Base-by-base conservation (phyloP, 225 moss, liverwort and hornwort genomes). In the Rhytidiadelphus loreus region DNA sequence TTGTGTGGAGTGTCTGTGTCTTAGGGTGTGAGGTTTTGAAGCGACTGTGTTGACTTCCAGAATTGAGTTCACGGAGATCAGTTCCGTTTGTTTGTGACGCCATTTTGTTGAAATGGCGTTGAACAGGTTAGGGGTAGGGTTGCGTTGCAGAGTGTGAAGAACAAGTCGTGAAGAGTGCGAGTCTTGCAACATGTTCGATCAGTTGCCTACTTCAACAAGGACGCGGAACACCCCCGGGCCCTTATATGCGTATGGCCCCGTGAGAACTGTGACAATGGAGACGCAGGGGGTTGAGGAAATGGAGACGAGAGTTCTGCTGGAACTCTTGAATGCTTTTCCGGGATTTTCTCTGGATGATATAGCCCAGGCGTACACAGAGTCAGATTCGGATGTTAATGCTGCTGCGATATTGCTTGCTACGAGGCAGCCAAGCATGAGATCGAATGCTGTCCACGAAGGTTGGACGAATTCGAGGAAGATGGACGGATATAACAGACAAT, bases 371-470 rank as follows among this genome's bases (percentile, higher is more conserved):
- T 94, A 90, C 44, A 92, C 89, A 56, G 92, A 89, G 20, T 92
- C 93, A 29, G 41, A 87, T 14, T 86, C 87, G 39, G 90, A 97
- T 89, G 89, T 65, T 9, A 90, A 97, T 89, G 88, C 52, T 35
- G 94, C 97, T 30, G 96, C 92, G 44, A 95, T 92, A 69, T 88
- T 94, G 84, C 94, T 96, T 46, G 46, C 89, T 83, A 87, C 63
- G 68, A 89, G 87, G 69, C 62, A 78, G 56, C 73, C 70, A 25
- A 46, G 55, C 5, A 41, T 28, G 90, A 83, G 88, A 79, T 76
- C 61, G 12, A 88, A 41, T 30, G 59, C 62, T 68, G 56, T 72
- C 43, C 89, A 60, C 53, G 87, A 85, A 53, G 35, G 29, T 58
- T 70, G 88, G 90, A 61, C 82, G 53, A 72, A 63, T 57, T 81